These are phyloP conservation scores for Fusarium phyllophilum DNA, from an alignment of 2,329 filamentous ascomycete genomes.

Conservation along the genomic window DNA sequence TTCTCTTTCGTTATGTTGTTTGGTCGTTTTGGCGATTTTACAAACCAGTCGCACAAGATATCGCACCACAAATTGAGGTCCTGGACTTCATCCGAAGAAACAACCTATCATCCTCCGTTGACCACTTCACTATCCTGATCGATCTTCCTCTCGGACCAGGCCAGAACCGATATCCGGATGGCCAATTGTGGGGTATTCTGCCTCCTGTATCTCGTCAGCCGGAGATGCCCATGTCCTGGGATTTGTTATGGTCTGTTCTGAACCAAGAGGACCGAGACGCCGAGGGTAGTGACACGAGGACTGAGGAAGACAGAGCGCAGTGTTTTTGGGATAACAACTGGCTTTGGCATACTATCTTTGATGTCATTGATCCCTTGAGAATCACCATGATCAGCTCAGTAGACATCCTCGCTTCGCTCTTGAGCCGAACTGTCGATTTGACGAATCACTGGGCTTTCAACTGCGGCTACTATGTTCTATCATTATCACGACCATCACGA, in stretches of 20 bases:
- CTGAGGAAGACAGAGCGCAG: constrained; percentile 16
- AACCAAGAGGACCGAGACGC: constrained; percentile 2
- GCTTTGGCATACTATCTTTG: constrained; percentile 68
- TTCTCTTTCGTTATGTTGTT: constrained; percentile 66
- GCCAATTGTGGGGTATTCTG: constrained; percentile 45
- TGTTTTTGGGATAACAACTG: constrained; percentile 51
- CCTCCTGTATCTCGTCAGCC: constrained; percentile 38
- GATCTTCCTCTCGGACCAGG: constrained; percentile 42
- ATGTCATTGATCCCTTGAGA: constrained; percentile 61
- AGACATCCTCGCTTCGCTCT: constrained; percentile 67
- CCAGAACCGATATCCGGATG: constrained; percentile 43
- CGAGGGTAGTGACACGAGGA: constrained; percentile 33
- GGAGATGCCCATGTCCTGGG: constrained; percentile 31
- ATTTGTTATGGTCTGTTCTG: constrained; percentile 43
- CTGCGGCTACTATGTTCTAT: constrained; percentile 70
- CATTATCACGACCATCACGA: constrained; percentile 49
- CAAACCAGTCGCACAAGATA: constrained; percentile 37
- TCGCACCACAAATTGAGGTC: constrained; percentile 48
- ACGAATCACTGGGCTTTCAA: constrained; percentile 72
- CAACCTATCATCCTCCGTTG: constrained; percentile 52
- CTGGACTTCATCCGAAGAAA: constrained; percentile 53
- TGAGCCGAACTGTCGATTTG: constrained; percentile 66
- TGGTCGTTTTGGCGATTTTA: constrained; percentile 53
- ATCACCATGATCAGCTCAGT: constrained; percentile 71
- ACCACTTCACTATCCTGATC: constrained; percentile 55